Evolutionary conservation across 768 basidiomycete genomes (phyloP).

Genomic region (Myochromella boudieri): DNA sequence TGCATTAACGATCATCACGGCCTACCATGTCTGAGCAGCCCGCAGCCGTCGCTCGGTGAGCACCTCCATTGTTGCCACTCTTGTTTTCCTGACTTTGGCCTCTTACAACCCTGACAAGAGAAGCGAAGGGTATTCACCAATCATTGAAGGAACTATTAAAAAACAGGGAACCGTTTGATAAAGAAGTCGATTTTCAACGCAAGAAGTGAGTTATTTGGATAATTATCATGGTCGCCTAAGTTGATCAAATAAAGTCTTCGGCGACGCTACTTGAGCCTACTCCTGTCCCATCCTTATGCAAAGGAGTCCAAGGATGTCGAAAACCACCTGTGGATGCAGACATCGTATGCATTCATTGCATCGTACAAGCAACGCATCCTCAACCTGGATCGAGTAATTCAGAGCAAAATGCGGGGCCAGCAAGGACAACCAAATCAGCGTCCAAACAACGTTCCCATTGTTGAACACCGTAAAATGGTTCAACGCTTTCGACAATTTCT

Average conservation of each 20-base stretch:
- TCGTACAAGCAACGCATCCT: slow-evolving; percentile 78
- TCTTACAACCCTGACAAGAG: slow-evolving; percentile 41
- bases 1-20: slow-evolving; percentile 22
- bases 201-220: slow-evolving; percentile 63
- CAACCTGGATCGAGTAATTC: slow-evolving; percentile 58
- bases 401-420: slow-evolving; percentile 33
- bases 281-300: slow-evolving; percentile 67
- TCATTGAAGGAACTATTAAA: slow-evolving; percentile 75
- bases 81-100: slow-evolving; percentile 12
- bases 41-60: slow-evolving; percentile 43
- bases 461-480: slow-evolving; percentile 83
- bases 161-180: slow-evolving; percentile 76
- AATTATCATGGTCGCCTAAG: slow-evolving; percentile 12
- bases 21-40: slow-evolving; percentile 44
- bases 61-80: slow-evolving; percentile 18
- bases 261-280: slow-evolving; percentile 64
- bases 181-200: slow-evolving; percentile 82
- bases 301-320: slow-evolving; percentile 79
- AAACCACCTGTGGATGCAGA: slow-evolving; percentile 90
- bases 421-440: slow-evolving; percentile 47
- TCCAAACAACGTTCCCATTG: slow-evolving; percentile 33
- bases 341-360: slow-evolving; percentile 82
- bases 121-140: slow-evolving; percentile 76
- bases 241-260: slow-evolving; percentile 51
- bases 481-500: slow-evolving; percentile 91